These are phyloP conservation scores for Anastatica hierochuntica DNA, from an alignment of 345 rosid genomes.

Conservation along the genomic window DNA sequence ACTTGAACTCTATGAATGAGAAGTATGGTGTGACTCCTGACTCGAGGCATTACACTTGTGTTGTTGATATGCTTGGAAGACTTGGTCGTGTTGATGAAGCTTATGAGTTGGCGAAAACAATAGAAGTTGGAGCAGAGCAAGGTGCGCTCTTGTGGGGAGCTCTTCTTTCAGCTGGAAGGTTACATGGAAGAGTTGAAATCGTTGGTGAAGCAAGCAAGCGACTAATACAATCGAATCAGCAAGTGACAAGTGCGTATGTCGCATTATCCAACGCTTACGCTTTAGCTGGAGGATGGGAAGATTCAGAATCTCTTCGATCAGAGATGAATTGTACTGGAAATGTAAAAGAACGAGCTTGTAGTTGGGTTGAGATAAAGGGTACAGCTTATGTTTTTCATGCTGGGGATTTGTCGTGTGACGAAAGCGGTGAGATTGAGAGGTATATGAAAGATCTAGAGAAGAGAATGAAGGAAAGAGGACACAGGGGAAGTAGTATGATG, in stretches of 20 bases:
- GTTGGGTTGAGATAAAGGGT: conserved; percentile 64
- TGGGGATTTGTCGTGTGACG: conserved; percentile 39
- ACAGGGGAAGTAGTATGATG: conserved; percentile 32
- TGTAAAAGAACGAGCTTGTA: conserved; percentile 63
- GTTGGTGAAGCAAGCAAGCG: conserved; percentile 52
- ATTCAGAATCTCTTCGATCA: conserved; percentile 35
- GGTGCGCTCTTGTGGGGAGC: conserved; percentile 71
- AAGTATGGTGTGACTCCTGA: conserved; percentile 45
- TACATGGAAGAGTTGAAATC: conserved; percentile 60
- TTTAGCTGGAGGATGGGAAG: conserved; percentile 58
- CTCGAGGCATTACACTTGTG: conserved; percentile 60
- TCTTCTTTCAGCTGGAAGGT: conserved; percentile 63
- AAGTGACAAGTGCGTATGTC: conserved; percentile 55
- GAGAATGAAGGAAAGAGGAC: conserved; percentile 54
- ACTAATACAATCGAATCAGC: conserved; percentile 44
- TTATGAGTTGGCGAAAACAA: conserved; percentile 40
- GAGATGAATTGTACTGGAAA: conserved; percentile 56
- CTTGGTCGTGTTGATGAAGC: conserved; percentile 68
- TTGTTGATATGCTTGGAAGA: conserved; percentile 79
- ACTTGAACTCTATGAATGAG: conserved; percentile 40
- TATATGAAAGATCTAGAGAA: conserved; percentile 42
- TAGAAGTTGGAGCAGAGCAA: conserved; percentile 31
- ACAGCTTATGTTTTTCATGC: conserved; percentile 41
- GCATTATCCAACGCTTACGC: conserved; percentile 61
- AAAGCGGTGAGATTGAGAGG: conserved; percentile 31